Conservation (phyloP, 257 asterid genomes). For the Solanum corneliomulleri region DNA sequence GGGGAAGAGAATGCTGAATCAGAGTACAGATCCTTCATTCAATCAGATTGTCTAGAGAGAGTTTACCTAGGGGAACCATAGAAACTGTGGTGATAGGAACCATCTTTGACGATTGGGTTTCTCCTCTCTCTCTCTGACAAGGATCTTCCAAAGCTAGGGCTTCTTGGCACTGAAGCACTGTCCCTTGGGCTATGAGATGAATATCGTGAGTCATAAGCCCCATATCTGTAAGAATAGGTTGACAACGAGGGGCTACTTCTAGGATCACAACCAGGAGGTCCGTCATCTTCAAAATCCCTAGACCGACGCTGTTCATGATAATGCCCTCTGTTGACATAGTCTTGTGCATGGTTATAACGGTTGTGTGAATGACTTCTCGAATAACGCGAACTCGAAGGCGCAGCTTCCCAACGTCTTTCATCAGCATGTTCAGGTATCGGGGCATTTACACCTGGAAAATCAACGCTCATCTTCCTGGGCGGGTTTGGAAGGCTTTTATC, state of each 20-base stretch:
- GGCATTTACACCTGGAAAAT: slow-evolving; percentile 89
- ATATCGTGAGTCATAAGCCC: slow-evolving; percentile 32
- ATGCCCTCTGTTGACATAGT: slow-evolving; percentile 24
- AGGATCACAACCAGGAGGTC: slow-evolving; percentile 71
- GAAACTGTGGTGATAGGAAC: not conserved
- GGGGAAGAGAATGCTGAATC: not conserved
- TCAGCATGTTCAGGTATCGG: slow-evolving; percentile 84
- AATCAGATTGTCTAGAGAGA: not conserved
- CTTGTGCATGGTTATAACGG: slow-evolving; percentile 28
- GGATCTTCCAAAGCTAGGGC: slow-evolving; percentile 48
- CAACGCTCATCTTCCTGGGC: slow-evolving; percentile 46
- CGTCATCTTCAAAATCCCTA: slow-evolving; percentile 43
- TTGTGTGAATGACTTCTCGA: slow-evolving; percentile 36
- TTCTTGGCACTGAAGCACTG: slow-evolving; percentile 27
- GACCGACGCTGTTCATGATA: slow-evolving; percentile 13
- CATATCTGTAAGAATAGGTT: slow-evolving; percentile 30
- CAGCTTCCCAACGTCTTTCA: slow-evolving; percentile 57
- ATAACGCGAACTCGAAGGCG: slow-evolving; percentile 11
- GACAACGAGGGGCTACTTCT: slow-evolving; percentile 49
- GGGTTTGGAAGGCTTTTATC: slow-evolving; percentile 24
- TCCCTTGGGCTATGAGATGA: slow-evolving; percentile 26
- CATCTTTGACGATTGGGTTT: slow-evolving; percentile 31
- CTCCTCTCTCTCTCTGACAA: slow-evolving; percentile 54
- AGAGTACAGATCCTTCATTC: not conserved
- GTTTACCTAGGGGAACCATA: slow-evolving; percentile 28